Base-by-base conservation (phyloP, 345 rosid species). In the Arabidopsis arenosa region DNA sequence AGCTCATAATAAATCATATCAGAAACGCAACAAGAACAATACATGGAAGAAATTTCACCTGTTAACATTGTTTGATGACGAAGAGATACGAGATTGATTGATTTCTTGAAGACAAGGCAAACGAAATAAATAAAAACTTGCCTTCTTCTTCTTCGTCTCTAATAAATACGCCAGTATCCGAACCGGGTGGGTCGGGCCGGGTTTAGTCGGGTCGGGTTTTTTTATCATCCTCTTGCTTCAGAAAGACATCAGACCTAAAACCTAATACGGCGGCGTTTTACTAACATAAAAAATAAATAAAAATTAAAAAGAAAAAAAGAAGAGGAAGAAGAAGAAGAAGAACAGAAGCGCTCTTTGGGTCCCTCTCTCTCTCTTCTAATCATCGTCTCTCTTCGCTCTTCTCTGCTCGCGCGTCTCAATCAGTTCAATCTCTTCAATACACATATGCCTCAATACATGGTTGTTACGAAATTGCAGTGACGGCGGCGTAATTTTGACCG, bases 391-490 rank as follows among this genome's bases (percentile, higher is more conserved):
- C 57, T 59, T 56, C 60, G 41, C 54, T 37, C 12, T 47, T 33
- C 72, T 45, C 21, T 5, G 74, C 78, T 68, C 68, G 74, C 73
- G 70, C 59, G 65, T 78, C 77, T 66, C 73, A 72, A 78, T 61
- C 81, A 78, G 51, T 72, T 72, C 12, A 40, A 74, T 63, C 66
- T 63, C 48, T 41, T 69, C 64, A 60, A 41, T 5, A 48, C 43
- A 48, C 43, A 15, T 76, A 45, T 30, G 9, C 51, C 15, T 23
- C 21, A 0, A 28, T 45, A 60, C 74, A 67, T 68, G 73, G 51
- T 47, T 74, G 23, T n/a, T 0, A 79, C 21, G 4, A 41, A 35
- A 64, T 70, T 33, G 57, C 79, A 40, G 63, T 74, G 76, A 74
- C 76, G 69, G 37, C 70, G 57, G 37, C 63, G 52, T 40, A 75